Percentiles rank a stretch among this genome's conserved stretches.
Evolutionary conservation across 371 early-diverging fungal species (phyloP).

Genomic region (Mortierella polycephala): DNA sequence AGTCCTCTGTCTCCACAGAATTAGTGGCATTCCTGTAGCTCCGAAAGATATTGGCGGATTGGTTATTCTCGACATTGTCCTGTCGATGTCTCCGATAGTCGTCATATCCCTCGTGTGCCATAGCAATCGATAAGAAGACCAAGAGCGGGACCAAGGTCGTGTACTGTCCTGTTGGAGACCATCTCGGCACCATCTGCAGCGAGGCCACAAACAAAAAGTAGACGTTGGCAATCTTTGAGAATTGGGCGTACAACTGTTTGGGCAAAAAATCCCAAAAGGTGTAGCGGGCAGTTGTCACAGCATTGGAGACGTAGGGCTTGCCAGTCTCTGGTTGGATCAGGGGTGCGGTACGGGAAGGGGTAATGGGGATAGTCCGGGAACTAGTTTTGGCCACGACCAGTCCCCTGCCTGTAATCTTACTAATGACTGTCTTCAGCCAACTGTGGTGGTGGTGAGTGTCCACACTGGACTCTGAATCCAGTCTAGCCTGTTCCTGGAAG

Average conservation of each 20-base stretch:
- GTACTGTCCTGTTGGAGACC: constrained; percentile 80
- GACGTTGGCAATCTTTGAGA: constrained; percentile 88
- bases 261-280: constrained; percentile 86
- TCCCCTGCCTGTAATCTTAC: constrained; percentile 22
- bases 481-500: constrained; percentile 13
- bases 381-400: constrained; percentile 9
- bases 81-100: constrained; percentile 80
- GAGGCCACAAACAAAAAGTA: constrained; percentile 90
- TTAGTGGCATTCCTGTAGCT: constrained; percentile 55
- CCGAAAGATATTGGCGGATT: constrained; percentile 65
- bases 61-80: constrained; percentile 74
- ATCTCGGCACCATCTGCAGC: constrained; percentile 78
- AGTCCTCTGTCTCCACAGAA: constrained; percentile 15
- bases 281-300: constrained; percentile 88
- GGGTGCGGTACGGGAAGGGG: constrained; percentile 35
- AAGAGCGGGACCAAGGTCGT: constrained; percentile 88
- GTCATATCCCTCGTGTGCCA: constrained; percentile 90
- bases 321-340: constrained; percentile 56
- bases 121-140: constrained; percentile 83
- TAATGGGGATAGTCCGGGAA: constrained; percentile 47
- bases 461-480: background rate
- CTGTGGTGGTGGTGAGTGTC: background rate
- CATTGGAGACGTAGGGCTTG: constrained; percentile 67
- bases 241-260: constrained; percentile 90
- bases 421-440: constrained; percentile 11